These are phyloP conservation scores for Penicillium tannophilum DNA, from an alignment of 495 filamentous ascomycete genomes.

Conservation along the genomic window DNA sequence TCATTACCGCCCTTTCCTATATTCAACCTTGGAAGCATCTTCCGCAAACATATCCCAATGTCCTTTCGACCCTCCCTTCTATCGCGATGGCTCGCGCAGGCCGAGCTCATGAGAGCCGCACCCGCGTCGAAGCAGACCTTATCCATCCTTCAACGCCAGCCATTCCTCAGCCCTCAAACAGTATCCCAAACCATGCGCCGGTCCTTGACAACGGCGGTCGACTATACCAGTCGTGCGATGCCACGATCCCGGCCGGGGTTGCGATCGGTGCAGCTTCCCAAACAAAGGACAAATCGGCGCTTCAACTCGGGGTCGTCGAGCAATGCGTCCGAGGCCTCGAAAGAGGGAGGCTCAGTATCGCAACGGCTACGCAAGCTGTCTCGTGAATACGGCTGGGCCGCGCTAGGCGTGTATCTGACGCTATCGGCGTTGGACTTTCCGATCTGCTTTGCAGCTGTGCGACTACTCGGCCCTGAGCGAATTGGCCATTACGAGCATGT, in stretches of 20 bases:
- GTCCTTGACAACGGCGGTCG: constrained; percentile 2
- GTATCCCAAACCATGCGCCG: constrained; percentile 4
- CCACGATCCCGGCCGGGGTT: constrained; percentile 6
- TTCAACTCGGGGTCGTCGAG: constrained; percentile 31
- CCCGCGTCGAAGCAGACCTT: background rate
- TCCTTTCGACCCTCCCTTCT: constrained; percentile 20
- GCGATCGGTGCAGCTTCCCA: constrained; percentile 6
- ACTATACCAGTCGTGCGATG: background rate
- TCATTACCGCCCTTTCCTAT: background rate
- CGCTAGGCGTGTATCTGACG: constrained; percentile 83
- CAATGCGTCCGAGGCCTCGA: constrained; percentile 15
- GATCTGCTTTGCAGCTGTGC: constrained; percentile 88
- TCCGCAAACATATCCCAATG: constrained; percentile 12
- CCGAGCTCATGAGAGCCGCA: constrained; percentile 9
- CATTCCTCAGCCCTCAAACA: background rate
- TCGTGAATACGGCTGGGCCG: constrained; percentile 92
- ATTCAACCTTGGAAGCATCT: background rate
- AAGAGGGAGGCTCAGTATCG: constrained; percentile 59
- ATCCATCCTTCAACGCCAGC: constrained; percentile 4
- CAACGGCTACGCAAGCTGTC: constrained; percentile 78
- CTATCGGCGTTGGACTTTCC: constrained; percentile 90
- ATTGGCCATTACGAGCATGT: constrained; percentile 68
- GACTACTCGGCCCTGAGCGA: constrained; percentile 76
- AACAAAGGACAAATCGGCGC: constrained; percentile 21
- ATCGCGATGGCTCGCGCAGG: constrained; percentile 29